Evolutionary conservation across 2,329 filamentous ascomycete species (phyloP).

Genomic region (Pseudocercospora pini-densiflorae): DNA sequence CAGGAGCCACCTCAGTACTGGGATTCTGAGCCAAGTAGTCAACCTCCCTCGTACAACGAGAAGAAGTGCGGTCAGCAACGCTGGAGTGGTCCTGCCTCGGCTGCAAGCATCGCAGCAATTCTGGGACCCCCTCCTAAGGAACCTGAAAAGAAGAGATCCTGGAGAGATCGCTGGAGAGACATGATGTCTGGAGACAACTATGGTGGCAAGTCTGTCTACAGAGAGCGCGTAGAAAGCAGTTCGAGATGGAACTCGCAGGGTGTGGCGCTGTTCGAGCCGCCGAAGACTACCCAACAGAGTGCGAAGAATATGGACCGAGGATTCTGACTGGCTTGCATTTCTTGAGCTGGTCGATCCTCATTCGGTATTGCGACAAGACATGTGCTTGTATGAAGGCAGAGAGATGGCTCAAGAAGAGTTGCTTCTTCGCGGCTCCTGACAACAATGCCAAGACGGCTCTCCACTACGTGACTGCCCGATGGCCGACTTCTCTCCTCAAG

Average conservation of each 20-base stretch:
- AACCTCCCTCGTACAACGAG: constrained; percentile 3
- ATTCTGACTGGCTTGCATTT: too few relatives aligned
- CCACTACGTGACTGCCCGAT: too few relatives aligned
- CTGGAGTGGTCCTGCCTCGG: constrained; percentile 1
- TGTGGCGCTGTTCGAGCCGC: background rate
- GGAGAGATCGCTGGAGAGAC: background rate
- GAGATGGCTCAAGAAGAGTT: too few relatives aligned
- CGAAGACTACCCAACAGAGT: background rate
- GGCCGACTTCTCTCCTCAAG: background rate
- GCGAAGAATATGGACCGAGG: background rate
- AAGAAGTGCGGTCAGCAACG: background rate
- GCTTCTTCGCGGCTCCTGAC: background rate
- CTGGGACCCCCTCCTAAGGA: constrained; percentile 23
- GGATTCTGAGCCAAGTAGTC: constrained; percentile 2
- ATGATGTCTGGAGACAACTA: background rate
- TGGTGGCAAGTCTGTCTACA: background rate
- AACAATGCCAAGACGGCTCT: background rate
- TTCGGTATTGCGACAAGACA: too few relatives aligned
- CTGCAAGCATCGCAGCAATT: background rate
- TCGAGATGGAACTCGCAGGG: background rate
- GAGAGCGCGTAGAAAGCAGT: background rate
- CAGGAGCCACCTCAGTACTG: background rate
- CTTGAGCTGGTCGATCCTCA: too few relatives aligned
- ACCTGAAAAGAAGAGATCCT: background rate
- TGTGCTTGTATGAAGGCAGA: too few relatives aligned